Evolutionary conservation across 495 filamentous ascomycete species (phyloP).

Genomic region (Penicillium angulare): DNA sequence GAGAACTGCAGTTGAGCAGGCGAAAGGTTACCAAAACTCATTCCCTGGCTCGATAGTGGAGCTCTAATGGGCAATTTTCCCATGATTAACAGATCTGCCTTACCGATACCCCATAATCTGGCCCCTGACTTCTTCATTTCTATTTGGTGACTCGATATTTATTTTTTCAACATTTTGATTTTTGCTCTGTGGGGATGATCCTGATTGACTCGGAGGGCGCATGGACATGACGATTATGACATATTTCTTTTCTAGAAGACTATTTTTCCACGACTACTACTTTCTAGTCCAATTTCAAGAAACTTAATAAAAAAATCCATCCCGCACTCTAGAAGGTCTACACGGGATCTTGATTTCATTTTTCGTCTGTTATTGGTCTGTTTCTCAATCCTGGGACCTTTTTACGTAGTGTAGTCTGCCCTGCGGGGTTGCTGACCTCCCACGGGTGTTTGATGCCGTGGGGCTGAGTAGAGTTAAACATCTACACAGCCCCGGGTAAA

Average conservation of each 20-base stretch:
- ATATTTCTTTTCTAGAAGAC: not conserved
- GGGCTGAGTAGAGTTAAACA: too few relatives aligned
- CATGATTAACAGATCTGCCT: too few relatives aligned
- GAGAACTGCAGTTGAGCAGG: not conserved
- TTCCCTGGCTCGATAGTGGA: too few relatives aligned
- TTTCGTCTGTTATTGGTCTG: not conserved
- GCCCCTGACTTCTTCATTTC: too few relatives aligned
- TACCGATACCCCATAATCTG: too few relatives aligned
- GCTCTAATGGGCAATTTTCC: too few relatives aligned
- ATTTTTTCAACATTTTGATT: not conserved
- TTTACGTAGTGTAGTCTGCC: not conserved
- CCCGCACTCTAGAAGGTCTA: too few relatives aligned
- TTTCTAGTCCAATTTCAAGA: not conserved
- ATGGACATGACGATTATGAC: not conserved
- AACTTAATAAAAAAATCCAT: too few relatives aligned
- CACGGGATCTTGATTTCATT: not conserved
- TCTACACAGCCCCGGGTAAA: too few relatives aligned
- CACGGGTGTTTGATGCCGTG: too few relatives aligned
- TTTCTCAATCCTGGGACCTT: not conserved
- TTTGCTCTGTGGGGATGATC: not conserved
- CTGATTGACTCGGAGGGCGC: not conserved
- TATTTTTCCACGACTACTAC: not conserved
- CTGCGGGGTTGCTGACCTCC: not conserved
- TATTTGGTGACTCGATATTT: too few relatives aligned
- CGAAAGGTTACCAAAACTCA: not conserved